Percentiles rank a stretch among this genome's conserved stretches.
phyloP scores from a whole-genome alignment of 306 rosid genomes.

The Cicer arietinum region DNA sequence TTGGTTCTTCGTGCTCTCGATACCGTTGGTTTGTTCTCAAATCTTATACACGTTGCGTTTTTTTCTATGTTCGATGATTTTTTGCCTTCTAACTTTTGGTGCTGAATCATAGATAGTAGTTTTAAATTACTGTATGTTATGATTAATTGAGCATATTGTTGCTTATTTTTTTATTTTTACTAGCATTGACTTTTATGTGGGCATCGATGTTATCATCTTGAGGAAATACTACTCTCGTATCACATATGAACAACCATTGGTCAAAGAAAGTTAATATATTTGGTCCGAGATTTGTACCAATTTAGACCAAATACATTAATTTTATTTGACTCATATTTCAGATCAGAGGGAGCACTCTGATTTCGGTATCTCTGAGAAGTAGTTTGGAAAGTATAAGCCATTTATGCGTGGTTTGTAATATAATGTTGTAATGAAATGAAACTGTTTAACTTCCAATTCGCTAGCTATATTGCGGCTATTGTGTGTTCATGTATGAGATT shows the following conservation, averaged over 20 bases:
- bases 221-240: too few species aligned
- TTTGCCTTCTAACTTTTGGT: background rate
- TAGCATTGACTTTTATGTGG: background rate
- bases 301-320: too few species aligned
- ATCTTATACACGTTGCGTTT: conserved; percentile 28
- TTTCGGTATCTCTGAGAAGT: conserved; percentile 1
- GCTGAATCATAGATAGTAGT: background rate
- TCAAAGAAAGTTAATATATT: too few species aligned
- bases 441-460: conserved; percentile 19
- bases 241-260: too few species aligned
- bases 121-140: background rate
- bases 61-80: background rate
- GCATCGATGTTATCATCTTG: background rate
- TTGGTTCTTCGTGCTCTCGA: conserved; percentile 95
- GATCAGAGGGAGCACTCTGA: background rate
- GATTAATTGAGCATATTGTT: background rate
- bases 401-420: background rate
- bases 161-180: background rate
- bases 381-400: conserved; percentile 15
- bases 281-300: too few species aligned
- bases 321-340: too few species aligned
- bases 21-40: conserved; percentile 81
- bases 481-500: background rate
- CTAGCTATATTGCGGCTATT: background rate
- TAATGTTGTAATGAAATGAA: conserved; percentile 22